Evolutionary conservation across 768 basidiomycete species (phyloP), one percentile per base, ranked within the genome.

Genomic region (Macrolepiota fuliginosa): DNA sequence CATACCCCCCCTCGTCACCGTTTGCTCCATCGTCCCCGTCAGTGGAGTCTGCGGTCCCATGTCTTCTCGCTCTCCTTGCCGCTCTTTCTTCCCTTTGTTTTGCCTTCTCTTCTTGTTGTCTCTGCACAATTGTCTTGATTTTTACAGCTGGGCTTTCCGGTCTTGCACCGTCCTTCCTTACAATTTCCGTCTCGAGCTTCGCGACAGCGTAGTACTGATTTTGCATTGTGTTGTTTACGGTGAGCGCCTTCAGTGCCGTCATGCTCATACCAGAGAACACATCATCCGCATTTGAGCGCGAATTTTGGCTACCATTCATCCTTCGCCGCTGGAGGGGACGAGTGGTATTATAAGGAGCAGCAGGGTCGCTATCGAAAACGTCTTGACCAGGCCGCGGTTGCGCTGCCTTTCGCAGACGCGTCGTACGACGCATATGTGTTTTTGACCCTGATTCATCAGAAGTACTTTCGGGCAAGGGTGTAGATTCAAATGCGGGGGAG

Each of bases 111-210:
- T 92, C 90, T 61, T 83, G 79, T 67, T 87, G 80, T 65, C 85
- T 82, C 74, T 93, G 89, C 10, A 81, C 69, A 53, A 85, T 79
- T 1, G 89, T 91, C 66, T 82, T 81, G 50, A 89, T 80, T 71
- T 90, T 91, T 54, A 90, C 84, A n/a, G 77, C 81, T 5, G 92
- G 92, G 68, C 91, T 94, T 64, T 88, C 90, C 10, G 92, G 92
- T 57, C 92, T 77, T 37, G 74, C 70, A 29, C 92, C 91, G 46
- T 86, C 81, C 71, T 82, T 90, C 52, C 85, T 79, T 32, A 94
- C 75, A 19, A 93, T 81, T 71, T 90, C 84, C 37, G 83, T 91
- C 71, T 89, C 85, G 40, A 94, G 72, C 63, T 79, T 81, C 1
- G 80, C 83, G 4, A 83, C 77, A 24, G 83, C 65, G 53, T 87